Percentiles rank a stretch among this genome's conserved stretches.
These are phyloP conservation scores for Naematelia encephala DNA, from an alignment of 768 basidiomycete genomes.

Conservation along the genomic window DNA sequence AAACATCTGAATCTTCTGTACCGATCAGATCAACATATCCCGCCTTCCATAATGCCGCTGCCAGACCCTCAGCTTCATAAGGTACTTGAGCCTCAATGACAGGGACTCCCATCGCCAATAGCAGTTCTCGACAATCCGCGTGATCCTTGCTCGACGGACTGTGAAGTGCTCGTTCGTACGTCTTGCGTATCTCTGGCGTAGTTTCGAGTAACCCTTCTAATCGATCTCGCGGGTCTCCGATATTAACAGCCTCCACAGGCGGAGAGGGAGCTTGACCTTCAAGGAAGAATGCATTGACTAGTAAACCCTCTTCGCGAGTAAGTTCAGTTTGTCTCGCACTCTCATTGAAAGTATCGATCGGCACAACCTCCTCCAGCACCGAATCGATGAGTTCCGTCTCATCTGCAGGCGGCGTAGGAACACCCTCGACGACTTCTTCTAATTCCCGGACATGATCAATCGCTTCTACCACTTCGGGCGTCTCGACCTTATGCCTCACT, in stretches of 20 bases:
- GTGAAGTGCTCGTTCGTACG: conserved; percentile 34
- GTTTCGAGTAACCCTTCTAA: conserved; percentile 22
- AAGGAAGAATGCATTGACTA: conserved; percentile 23
- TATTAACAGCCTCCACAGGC: no score
- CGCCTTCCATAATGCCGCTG: conserved; percentile 67
- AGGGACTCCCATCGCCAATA: conserved; percentile 77
- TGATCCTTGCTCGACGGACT: conserved; percentile 67
- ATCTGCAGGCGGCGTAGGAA: neutral
- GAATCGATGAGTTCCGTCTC: conserved; percentile 31
- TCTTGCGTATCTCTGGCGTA: conserved; percentile 20
- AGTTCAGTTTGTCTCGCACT: conserved; percentile 33
- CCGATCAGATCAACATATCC: conserved; percentile 83
- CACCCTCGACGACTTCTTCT: conserved; percentile 7
- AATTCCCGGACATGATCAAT: conserved; percentile 18
- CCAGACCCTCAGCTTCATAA: conserved; percentile 82
- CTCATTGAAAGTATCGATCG: conserved; percentile 26
- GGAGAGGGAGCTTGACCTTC: no score
- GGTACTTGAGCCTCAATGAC: conserved; percentile 66
- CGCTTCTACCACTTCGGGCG: conserved; percentile 5
- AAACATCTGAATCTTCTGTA: conserved; percentile 65
- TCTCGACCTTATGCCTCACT: neutral
- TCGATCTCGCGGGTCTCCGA: conserved; percentile 5
- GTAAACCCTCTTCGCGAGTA: conserved; percentile 34
- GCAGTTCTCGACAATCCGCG: conserved; percentile 64
- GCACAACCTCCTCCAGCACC: conserved; percentile 22